Evolutionary conservation across 2,329 filamentous ascomycete genomes (phyloP).

Genomic region (Chrysosphaeria jannelii): DNA sequence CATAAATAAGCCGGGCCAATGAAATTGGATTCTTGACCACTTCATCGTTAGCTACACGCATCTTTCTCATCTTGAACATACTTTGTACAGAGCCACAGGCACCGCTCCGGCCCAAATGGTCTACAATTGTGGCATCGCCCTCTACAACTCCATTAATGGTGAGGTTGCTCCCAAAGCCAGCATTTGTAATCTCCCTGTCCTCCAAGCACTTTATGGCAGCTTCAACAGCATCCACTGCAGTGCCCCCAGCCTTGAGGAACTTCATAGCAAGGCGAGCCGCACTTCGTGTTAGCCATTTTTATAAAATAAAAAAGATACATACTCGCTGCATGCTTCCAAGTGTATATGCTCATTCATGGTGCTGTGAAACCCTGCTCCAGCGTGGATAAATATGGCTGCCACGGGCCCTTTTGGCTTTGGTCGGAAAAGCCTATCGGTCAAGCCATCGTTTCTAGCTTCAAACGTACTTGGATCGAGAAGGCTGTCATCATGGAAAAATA

Average conservation of each 20-base stretch:
- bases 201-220: constrained; percentile 67
- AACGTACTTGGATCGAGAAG: background rate
- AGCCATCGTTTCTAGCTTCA: constrained; percentile 3
- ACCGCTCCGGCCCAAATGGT: constrained; percentile 71
- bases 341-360: constrained; percentile 59
- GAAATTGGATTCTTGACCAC: constrained; percentile 83
- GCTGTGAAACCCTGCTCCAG: constrained; percentile 84
- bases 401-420: constrained; percentile 4
- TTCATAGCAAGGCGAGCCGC: constrained; percentile 64
- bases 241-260: constrained; percentile 46
- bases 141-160: constrained; percentile 76
- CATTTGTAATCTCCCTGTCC: constrained; percentile 86
- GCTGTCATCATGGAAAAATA: background rate
- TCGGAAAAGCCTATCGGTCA: constrained; percentile 7
- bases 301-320: constrained; percentile 11
- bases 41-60: constrained; percentile 10
- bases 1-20: constrained; percentile 55
- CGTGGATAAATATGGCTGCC: constrained; percentile 71
- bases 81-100: constrained; percentile 75
- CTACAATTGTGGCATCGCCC: constrained; percentile 79
- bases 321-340: constrained; percentile 69
- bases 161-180: constrained; percentile 84
- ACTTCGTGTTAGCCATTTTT: constrained; percentile 13
- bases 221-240: constrained; percentile 69
- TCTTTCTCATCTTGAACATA: constrained; percentile 15